Evolutionary conservation across 768 basidiomycete species (phyloP).

Genomic region (Mycena leptocephala): DNA sequence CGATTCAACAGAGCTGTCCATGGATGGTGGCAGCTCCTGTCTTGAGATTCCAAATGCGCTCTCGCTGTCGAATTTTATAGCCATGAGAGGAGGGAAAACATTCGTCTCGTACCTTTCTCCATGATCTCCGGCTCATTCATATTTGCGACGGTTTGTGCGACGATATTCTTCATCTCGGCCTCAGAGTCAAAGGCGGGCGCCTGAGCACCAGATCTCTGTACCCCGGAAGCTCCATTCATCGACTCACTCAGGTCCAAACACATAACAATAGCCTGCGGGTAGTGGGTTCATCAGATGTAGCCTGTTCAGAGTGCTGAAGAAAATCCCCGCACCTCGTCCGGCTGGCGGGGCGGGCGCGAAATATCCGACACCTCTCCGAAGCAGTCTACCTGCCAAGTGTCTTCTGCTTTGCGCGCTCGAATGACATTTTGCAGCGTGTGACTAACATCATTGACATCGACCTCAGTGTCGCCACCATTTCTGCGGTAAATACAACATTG

Average conservation of each 20-base stretch:
- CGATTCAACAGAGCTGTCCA: constrained; percentile 23
- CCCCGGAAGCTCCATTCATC: constrained; percentile 42
- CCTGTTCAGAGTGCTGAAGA: too few relatives aligned
- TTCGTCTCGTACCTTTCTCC: constrained; percentile 14
- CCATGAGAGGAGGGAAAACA: not conserved
- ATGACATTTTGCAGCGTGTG: constrained; percentile 41
- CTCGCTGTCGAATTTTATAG: constrained; percentile 23
- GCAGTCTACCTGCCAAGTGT: constrained; percentile 48
- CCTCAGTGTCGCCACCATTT: constrained; percentile 45
- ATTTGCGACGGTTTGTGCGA: constrained; percentile 2
- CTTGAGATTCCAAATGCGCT: constrained; percentile 18
- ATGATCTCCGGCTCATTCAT: constrained; percentile 6
- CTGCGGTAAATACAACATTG: constrained; percentile 18
- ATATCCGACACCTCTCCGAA: constrained; percentile 41
- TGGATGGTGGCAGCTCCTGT: constrained; percentile 22
- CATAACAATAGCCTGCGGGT: constrained; percentile 44
- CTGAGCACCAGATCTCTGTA: constrained; percentile 9
- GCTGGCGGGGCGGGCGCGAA: constrained; percentile 43
- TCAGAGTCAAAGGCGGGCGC: constrained; percentile 16
- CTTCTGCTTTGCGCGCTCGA: constrained; percentile 37
- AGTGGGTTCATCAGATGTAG: not conserved
- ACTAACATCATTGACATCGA: constrained; percentile 48
- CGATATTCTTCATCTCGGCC: not conserved
- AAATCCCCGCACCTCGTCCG: constrained; percentile 42
- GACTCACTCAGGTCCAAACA: constrained; percentile 48